Percentiles rank a stretch among this genome's conserved stretches.
Evolutionary conservation across 495 filamentous ascomycete genomes (phyloP).

Genomic region (Bombardia bombarda): DNA sequence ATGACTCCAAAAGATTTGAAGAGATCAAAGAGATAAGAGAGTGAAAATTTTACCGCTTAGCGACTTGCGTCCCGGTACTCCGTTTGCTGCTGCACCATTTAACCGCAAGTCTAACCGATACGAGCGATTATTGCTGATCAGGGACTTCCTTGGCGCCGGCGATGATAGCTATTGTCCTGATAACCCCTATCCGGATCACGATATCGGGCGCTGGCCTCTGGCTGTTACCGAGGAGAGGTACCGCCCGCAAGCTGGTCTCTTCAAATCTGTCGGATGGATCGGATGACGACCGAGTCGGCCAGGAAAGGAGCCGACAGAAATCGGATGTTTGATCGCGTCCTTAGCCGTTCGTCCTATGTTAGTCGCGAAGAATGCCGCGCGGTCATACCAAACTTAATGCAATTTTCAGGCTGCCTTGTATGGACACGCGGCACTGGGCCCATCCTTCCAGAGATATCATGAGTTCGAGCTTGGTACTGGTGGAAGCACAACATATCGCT

Average conservation of each 20-base stretch:
- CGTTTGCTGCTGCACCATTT: slow-evolving; percentile 17
- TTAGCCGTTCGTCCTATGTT: slow-evolving; percentile 1
- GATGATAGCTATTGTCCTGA: slow-evolving; percentile 1
- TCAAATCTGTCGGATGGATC: slow-evolving; percentile 1
- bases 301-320: background rate
- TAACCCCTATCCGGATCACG: background rate
- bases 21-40: background rate
- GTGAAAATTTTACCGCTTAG: slow-evolving; percentile 14
- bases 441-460: background rate
- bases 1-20: slow-evolving; percentile 4
- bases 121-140: slow-evolving; percentile 4
- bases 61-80: slow-evolving; percentile 20
- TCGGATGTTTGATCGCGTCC: slow-evolving; percentile 9
- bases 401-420: background rate
- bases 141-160: slow-evolving; percentile 3
- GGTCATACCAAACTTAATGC: background rate
- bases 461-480: slow-evolving; percentile 5
- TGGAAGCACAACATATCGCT: slow-evolving; percentile 9
- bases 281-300: slow-evolving; percentile 3
- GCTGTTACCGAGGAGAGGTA: background rate
- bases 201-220: background rate
- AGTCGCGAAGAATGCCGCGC: slow-evolving; percentile 1
- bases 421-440: slow-evolving; percentile 3
- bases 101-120: slow-evolving; percentile 15
- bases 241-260: background rate